A percentile compares a stretch with the other conserved stretches of the same genome.
These are phyloP conservation scores for Podosphaera aphanis DNA, from an alignment of 2,329 filamentous ascomycete genomes.

Conservation along the genomic window DNA sequence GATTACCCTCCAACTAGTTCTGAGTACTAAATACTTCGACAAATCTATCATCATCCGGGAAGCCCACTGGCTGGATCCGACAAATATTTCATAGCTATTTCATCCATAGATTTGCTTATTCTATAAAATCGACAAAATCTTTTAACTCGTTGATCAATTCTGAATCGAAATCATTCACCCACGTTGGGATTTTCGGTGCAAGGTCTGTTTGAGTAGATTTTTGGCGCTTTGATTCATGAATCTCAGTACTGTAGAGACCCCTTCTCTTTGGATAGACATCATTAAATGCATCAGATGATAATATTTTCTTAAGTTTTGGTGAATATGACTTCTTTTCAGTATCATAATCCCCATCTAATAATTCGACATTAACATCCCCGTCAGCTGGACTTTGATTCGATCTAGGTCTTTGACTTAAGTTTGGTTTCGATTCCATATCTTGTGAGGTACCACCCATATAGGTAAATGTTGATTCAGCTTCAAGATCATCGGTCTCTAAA, in stretches of 20 bases:
- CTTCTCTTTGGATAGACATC: slow-evolving; percentile 5
- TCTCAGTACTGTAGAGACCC: slow-evolving; percentile 3
- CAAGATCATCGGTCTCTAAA: too few relatives aligned
- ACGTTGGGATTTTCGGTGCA: slow-evolving; percentile 6
- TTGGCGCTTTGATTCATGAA: slow-evolving; percentile 6
- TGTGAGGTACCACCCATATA: neutral
- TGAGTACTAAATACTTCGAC: too few relatives aligned
- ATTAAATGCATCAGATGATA: neutral
- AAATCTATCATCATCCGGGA: too few relatives aligned
- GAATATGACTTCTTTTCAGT: neutral
- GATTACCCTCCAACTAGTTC: too few relatives aligned
- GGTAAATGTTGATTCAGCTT: too few relatives aligned
- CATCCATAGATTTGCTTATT: too few relatives aligned
- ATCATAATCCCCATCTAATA: neutral
- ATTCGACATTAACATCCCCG: neutral
- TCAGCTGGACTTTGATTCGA: neutral
- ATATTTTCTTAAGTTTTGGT: neutral
- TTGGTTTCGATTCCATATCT: neutral
- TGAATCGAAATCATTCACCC: slow-evolving; percentile 16
- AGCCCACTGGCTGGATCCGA: too few relatives aligned
- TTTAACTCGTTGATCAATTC: slow-evolving; percentile 14
- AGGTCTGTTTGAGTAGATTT: slow-evolving; percentile 2
- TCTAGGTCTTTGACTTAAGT: neutral
- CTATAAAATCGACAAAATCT: slow-evolving; percentile 16
- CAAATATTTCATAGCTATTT: too few relatives aligned